phyloP scores from a whole-genome alignment of 2,329 filamentous ascomycete genomes.

The Myriosclerotinia duriaeana region DNA sequence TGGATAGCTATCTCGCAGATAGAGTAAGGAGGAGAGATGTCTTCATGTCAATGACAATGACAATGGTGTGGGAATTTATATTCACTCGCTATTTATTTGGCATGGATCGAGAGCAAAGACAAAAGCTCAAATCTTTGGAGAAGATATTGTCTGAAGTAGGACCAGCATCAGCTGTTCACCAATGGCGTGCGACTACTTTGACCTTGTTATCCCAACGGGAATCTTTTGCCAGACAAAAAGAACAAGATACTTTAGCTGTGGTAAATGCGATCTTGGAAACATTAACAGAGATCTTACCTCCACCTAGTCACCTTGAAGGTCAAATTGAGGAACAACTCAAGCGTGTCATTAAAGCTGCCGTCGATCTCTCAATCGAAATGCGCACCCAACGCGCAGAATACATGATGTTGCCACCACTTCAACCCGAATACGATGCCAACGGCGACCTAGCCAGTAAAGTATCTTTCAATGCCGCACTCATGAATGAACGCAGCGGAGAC shows the following conservation, averaged over 20 bases:
- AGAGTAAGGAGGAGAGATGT: conserved; percentile 86
- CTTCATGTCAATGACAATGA: conserved; percentile 99
- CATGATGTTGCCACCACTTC: conserved; percentile 94
- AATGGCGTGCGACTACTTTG: conserved; percentile 94
- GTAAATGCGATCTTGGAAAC: conserved; percentile 86
- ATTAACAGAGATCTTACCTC: conserved; percentile 79
- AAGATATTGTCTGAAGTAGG: conserved; percentile 89
- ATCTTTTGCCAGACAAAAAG: conserved; percentile 77
- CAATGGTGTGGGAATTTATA: conserved; percentile 98
- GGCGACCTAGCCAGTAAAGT: conserved; percentile 87
- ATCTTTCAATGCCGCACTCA: conserved; percentile 86
- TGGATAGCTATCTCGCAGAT: conserved; percentile 83
- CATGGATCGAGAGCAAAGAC: conserved; percentile 95
- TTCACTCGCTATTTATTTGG: conserved; percentile 98
- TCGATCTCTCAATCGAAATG: conserved; percentile 93
- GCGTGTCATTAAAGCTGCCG: conserved; percentile 84
- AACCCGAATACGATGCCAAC: conserved; percentile 91
- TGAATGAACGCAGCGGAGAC: conserved; percentile 86
- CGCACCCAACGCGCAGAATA: conserved; percentile 95
- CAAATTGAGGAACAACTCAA: conserved; percentile 83
- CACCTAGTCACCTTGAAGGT: conserved; percentile 74
- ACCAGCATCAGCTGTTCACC: conserved; percentile 82
- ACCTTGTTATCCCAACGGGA: conserved; percentile 80
- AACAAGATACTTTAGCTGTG: conserved; percentile 92
- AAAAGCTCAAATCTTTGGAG: conserved; percentile 95